phyloP scores from a whole-genome alignment of 495 filamentous ascomycete genomes.

The Talaromyces nanjingensis region DNA sequence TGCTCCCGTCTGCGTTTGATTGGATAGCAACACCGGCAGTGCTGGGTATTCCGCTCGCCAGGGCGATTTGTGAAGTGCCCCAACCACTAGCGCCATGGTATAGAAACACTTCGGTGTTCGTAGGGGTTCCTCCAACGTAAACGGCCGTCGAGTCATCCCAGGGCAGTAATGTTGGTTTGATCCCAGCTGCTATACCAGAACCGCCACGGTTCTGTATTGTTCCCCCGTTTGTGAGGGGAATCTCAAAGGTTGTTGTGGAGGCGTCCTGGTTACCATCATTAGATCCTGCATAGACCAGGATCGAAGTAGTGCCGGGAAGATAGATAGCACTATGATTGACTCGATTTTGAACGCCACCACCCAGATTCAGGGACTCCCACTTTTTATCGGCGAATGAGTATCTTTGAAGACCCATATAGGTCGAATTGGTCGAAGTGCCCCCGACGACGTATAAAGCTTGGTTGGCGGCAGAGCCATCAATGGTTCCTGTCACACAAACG shows the following conservation, averaged over 20 bases:
- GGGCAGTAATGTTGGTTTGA: constrained; percentile 64
- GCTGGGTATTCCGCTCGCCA: constrained; percentile 51
- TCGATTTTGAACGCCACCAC: constrained; percentile 45
- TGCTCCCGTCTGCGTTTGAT: constrained; percentile 67
- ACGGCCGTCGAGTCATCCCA: constrained; percentile 69
- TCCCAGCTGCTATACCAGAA: constrained; percentile 52
- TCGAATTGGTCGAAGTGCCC: constrained; percentile 48
- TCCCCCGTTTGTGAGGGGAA: constrained; percentile 53
- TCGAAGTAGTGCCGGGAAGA: constrained; percentile 58
- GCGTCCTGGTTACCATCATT: constrained; percentile 44
- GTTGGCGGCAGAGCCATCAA: constrained; percentile 47
- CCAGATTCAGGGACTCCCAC: constrained; percentile 64
- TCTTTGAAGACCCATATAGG: constrained; percentile 74
- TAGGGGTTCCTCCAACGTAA: constrained; percentile 65
- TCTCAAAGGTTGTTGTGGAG: constrained; percentile 70
- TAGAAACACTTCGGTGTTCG: constrained; percentile 62
- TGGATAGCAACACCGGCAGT: constrained; percentile 59
- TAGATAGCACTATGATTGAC: constrained; percentile 71
- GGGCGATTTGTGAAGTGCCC: constrained; percentile 52
- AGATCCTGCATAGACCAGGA: constrained; percentile 76
- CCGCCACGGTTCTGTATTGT: constrained; percentile 40
- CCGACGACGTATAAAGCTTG: constrained; percentile 79
- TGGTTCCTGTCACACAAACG: constrained; percentile 62
- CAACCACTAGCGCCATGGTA: constrained; percentile 53
- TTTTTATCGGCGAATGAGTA: constrained; percentile 67